phyloP scores from a whole-genome alignment of 2,329 filamentous ascomycete genomes.

The Ophiobolus disseminans region DNA sequence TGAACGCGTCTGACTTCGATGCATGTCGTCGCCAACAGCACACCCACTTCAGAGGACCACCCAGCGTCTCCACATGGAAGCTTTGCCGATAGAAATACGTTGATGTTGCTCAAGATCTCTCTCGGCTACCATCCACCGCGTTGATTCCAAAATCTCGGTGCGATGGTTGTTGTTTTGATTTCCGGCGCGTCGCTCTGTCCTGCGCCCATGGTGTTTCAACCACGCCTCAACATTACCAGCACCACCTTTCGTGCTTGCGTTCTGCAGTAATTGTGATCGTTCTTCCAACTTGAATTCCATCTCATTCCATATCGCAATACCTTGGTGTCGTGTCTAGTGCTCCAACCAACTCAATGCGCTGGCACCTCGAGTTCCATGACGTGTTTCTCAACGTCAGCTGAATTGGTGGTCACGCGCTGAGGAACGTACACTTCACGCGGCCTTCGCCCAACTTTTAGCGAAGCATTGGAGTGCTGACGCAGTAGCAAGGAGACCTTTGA shows the following conservation, averaged over 20 bases:
- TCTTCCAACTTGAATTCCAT: background rate
- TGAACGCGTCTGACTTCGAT: background rate
- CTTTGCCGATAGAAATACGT: no score
- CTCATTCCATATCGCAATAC: background rate
- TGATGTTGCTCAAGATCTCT: background rate
- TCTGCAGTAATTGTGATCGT: background rate
- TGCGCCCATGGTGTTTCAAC: constrained; percentile 32
- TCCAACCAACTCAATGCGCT: background rate
- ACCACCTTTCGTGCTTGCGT: background rate
- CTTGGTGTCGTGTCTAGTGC: no score
- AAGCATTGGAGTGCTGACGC: no score
- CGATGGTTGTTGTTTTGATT: constrained; percentile 17
- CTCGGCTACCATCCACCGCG: background rate
- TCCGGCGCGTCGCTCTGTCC: constrained; percentile 15
- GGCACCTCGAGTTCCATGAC: constrained; percentile 1
- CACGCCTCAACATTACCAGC: constrained; percentile 18
- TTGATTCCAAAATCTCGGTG: constrained; percentile 5
- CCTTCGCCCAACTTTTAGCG: no score
- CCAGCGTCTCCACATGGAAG: background rate
- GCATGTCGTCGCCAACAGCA: background rate
- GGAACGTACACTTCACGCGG: no score
- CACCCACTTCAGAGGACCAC: background rate
- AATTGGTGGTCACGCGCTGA: background rate
- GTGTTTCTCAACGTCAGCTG: background rate
- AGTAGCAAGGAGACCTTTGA: no score